Evolutionary conservation across 1,284 basidiomycete species (phyloP).

Genomic region (Ustanciosporium gigantosporum): DNA sequence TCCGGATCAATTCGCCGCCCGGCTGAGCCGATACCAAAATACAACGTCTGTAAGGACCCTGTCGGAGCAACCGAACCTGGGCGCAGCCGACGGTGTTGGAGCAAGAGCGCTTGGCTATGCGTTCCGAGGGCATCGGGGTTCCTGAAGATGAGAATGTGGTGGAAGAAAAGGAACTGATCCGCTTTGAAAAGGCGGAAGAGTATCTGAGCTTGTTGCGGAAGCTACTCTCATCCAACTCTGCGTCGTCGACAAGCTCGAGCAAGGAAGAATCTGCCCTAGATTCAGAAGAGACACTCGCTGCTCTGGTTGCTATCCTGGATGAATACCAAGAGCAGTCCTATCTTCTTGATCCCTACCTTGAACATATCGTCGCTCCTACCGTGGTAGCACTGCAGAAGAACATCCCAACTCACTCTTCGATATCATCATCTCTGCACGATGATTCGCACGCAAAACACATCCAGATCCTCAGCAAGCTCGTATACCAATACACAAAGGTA

Average conservation of each 20-base stretch:
- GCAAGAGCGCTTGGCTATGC: too few relatives aligned
- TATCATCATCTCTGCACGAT: too few relatives aligned
- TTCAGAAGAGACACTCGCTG: conserved; percentile 1
- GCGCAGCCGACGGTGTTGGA: too few relatives aligned
- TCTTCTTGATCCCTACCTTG: conserved; percentile 93
- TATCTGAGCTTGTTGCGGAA: conserved; percentile 25
- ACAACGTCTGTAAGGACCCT: too few relatives aligned
- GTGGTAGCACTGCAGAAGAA: conserved; percentile 63
- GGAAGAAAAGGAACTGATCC: conserved; percentile 41
- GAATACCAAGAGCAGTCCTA: conserved; percentile 86
- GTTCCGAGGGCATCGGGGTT: too few relatives aligned
- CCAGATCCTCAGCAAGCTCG: conserved; percentile 62
- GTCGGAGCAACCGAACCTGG: too few relatives aligned
- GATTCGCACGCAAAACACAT: background rate
- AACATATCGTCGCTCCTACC: conserved; percentile 76
- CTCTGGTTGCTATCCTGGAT: conserved; percentile 65
- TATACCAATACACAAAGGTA: conserved; percentile 85
- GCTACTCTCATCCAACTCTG: background rate
- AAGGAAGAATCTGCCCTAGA: background rate
- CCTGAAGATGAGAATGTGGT: too few relatives aligned
- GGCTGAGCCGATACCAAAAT: too few relatives aligned
- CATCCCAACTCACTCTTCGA: conserved; percentile 5
- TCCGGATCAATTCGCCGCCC: too few relatives aligned
- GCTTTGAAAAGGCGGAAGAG: conserved; percentile 36
- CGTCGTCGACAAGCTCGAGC: background rate